Evolutionary conservation across 805 yeast genomes (phyloP).

Genomic region (Kurtzmaniella fragi): DNA sequence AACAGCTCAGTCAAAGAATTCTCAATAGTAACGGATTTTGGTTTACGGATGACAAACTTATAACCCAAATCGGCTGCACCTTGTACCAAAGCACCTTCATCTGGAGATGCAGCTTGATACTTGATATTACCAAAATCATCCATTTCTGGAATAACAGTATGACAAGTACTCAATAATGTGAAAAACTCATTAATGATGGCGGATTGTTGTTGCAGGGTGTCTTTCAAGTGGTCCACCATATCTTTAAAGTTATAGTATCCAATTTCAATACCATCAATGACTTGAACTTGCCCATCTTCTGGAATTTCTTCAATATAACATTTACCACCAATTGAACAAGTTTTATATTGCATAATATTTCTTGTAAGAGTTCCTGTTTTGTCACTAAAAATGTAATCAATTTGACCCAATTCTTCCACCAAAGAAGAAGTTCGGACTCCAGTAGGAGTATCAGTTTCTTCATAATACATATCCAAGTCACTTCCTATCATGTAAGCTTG

Average conservation of each 20-base stretch:
- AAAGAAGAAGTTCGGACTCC: slow-evolving; percentile 92
- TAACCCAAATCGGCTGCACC: slow-evolving; percentile 93
- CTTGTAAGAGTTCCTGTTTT: slow-evolving; percentile 96
- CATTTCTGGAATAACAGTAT: slow-evolving; percentile 93
- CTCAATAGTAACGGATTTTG: slow-evolving; percentile 70
- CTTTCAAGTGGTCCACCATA: slow-evolving; percentile 45
- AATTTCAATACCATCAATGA: slow-evolving; percentile 71
- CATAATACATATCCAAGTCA: slow-evolving; percentile 89
- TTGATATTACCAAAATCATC: slow-evolving; percentile 61
- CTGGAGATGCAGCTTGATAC: slow-evolving; percentile 98
- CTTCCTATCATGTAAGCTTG: slow-evolving; percentile 93
- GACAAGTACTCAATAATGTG: slow-evolving; percentile 84
- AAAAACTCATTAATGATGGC: slow-evolving; percentile 68
- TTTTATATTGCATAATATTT: slow-evolving; percentile 93
- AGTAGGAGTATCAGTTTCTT: slow-evolving; percentile 86
- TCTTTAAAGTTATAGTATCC: slow-evolving; percentile 74
- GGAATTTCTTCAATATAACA: slow-evolving; percentile 88
- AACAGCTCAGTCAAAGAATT: slow-evolving; percentile 41
- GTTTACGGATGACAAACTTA: slow-evolving; percentile 78
- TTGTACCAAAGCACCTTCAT: slow-evolving; percentile 96
- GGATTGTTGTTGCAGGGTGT: slow-evolving; percentile 40
- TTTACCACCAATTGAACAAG: slow-evolving; percentile 88
- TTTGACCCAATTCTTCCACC: slow-evolving; percentile 96
- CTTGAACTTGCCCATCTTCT: slow-evolving; percentile 74
- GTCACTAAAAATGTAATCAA: slow-evolving; percentile 92